These are phyloP conservation scores for Pseudozyma thailandica DNA, from an alignment of 1,284 basidiomycete species.

Conservation along the genomic window DNA sequence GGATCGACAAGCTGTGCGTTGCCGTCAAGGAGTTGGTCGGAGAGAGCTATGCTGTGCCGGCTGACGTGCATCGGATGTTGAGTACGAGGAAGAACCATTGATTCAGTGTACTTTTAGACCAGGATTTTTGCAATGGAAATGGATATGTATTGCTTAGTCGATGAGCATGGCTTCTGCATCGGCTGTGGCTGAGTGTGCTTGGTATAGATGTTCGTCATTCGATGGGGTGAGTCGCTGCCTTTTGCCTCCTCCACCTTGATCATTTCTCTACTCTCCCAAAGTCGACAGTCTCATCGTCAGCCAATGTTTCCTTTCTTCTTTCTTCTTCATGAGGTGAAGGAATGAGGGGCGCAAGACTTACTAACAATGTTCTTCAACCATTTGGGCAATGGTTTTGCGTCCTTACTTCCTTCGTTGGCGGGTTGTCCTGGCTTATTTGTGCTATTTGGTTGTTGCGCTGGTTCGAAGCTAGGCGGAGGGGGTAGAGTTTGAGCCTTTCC, in stretches of 20 bases:
- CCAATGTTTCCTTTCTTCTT: neutral
- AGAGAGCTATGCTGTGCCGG: slow-evolving; percentile 73
- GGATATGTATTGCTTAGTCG: slow-evolving; percentile 7
- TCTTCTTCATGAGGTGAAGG: neutral
- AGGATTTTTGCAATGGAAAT: neutral
- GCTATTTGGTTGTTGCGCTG: neutral
- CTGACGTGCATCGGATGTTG: slow-evolving; percentile 34
- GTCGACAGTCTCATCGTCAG: neutral
- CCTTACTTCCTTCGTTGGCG: neutral
- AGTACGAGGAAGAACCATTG: neutral
- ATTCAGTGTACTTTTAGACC: neutral
- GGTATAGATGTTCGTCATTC: neutral
- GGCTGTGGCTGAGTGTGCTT: neutral
- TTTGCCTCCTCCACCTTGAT: neutral
- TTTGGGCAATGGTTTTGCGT: slow-evolving; percentile 39
- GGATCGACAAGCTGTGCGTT: slow-evolving; percentile 78
- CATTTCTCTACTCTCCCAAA: slow-evolving; percentile 13
- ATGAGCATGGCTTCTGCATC: slow-evolving; percentile 16
- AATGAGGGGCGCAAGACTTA: slow-evolving; percentile 18
- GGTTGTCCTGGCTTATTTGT: too few relatives aligned
- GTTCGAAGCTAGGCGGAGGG: slow-evolving; percentile 12
- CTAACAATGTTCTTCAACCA: slow-evolving; percentile 49
- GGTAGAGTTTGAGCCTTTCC: slow-evolving; percentile 30
- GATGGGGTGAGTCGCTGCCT: slow-evolving; percentile 11
- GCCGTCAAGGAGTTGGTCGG: slow-evolving; percentile 82